These are phyloP conservation scores for Tilletia walkeri DNA, from an alignment of 1,284 basidiomycete genomes.

Conservation along the genomic window DNA sequence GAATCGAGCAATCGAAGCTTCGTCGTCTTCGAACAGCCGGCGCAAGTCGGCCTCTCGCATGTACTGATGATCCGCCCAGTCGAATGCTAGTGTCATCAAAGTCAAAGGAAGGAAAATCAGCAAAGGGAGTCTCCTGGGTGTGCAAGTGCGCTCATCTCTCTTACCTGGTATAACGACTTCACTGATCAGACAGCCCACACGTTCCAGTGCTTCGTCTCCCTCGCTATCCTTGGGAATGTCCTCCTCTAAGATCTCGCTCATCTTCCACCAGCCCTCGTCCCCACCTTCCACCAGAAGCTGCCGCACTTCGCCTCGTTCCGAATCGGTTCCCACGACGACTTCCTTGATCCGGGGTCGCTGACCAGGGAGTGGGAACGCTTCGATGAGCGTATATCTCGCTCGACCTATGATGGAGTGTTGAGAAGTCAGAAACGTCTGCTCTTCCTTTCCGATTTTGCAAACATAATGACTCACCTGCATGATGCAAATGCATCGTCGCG, in stretches of 20 bases:
- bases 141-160: background rate
- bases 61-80: slow-evolving; percentile 39
- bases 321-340: slow-evolving; percentile 35
- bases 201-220: slow-evolving; percentile 20
- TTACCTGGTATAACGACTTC: slow-evolving; percentile 36
- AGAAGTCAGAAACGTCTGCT: background rate
- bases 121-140: too few species aligned
- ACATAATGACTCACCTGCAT: slow-evolving; percentile 18
- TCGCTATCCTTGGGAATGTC: slow-evolving; percentile 23
- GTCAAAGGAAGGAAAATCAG: too few species aligned
- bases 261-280: slow-evolving; percentile 33
- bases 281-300: slow-evolving; percentile 36
- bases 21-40: slow-evolving; percentile 26
- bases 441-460: too few species aligned
- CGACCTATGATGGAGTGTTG: slow-evolving; percentile 23
- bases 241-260: slow-evolving; percentile 31
- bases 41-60: slow-evolving; percentile 29
- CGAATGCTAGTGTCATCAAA: slow-evolving; percentile 23
- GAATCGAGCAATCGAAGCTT: slow-evolving; percentile 2
- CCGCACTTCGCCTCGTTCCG: slow-evolving; percentile 32
- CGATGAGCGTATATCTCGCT: slow-evolving; percentile 38
- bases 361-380: slow-evolving; percentile 29
- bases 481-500: slow-evolving; percentile 38
- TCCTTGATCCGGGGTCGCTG: slow-evolving; percentile 28
- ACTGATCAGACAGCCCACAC: slow-evolving; percentile 30